These are phyloP conservation scores for Botryosphaeria dothidea DNA, from an alignment of 2,329 filamentous ascomycete genomes.

Conservation along the genomic window DNA sequence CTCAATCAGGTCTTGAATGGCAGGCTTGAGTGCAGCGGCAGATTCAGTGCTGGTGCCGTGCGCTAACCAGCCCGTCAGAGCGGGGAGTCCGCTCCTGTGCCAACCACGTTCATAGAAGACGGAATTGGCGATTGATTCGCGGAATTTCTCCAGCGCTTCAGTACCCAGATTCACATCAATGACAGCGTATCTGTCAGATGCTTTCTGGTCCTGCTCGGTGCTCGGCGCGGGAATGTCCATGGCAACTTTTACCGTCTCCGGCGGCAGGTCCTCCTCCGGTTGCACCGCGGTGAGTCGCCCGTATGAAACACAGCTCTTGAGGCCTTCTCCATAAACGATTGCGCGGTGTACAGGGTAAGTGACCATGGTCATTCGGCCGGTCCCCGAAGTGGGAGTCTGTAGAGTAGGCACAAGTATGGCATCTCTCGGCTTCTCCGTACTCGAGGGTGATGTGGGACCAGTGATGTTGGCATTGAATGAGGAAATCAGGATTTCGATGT, in stretches of 20 bases:
- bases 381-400: constrained; percentile 65
- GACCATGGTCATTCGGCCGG: constrained; percentile 65
- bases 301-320: constrained; percentile 65
- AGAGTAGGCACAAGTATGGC: constrained; percentile 73
- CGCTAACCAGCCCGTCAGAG: constrained; percentile 65
- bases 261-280: constrained; percentile 37
- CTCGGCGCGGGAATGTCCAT: constrained; percentile 55
- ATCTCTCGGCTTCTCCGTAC: constrained; percentile 55
- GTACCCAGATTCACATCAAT: constrained; percentile 66
- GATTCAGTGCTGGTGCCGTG: constrained; percentile 30
- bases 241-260: constrained; percentile 54
- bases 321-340: constrained; percentile 71
- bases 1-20: constrained; percentile 65
- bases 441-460: constrained; percentile 29
- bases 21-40: constrained; percentile 59
- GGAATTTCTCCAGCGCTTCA: constrained; percentile 66
- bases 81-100: constrained; percentile 70
- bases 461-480: constrained; percentile 50
- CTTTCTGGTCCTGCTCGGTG: constrained; percentile 35
- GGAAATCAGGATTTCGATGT: constrained; percentile 64
- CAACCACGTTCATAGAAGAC: constrained; percentile 72
- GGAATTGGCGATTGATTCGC: constrained; percentile 68
- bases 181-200: constrained; percentile 30
- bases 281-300: constrained; percentile 39
- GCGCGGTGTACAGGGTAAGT: constrained; percentile 83